Base-by-base conservation (phyloP, 495 filamentous ascomycete species). In the Annulohypoxylon nitens region DNA sequence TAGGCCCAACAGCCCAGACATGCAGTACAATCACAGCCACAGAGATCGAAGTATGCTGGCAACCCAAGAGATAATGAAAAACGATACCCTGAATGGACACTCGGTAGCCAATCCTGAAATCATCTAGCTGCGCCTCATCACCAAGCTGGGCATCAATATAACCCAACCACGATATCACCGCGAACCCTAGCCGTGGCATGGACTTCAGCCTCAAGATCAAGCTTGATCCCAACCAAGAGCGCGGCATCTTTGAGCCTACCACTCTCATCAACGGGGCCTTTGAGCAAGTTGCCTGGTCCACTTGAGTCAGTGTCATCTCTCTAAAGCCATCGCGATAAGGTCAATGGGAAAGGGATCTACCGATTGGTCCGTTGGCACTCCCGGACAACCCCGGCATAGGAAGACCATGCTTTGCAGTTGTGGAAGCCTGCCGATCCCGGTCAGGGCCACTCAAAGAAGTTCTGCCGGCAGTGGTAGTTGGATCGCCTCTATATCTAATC, bases 171-270 rank as follows among this genome's bases (percentile, higher is more conserved):
- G 16, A 75, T 72, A 33, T 75, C 73, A 60, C 73, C 73, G 25
- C 73, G 73, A 53, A 75, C 73, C 55, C 73, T 64, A 45, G 73
- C 73, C 16, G 73, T 69, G 61, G 65, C 64, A 34, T 75, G 73
- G 14, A 75, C 23, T 45, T 75, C 73, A 69, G 73, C 73, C 61
- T 75, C 73, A 63, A 75, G 69, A 66, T 75, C 73, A 63, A 75
- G 78, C 77, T 84, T 84, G 78, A 84, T 80, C 59, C 82, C 82
- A 53, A 84, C 75, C 76, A 83, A 62, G 61, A 84, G 76, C 20
- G 80, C 81, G 0, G 82, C 81, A 47, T 79, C 79, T 62, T 82
- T 84, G 37, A 83, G 76, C 41, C 78, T 78, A 20, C 82, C 82
- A 14, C 78, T 66, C 9, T 82, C 79, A 48, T 84, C 81, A 12